phyloP scores from a whole-genome alignment of 495 filamentous ascomycete genomes.

The Bathelium albidoporum region DNA sequence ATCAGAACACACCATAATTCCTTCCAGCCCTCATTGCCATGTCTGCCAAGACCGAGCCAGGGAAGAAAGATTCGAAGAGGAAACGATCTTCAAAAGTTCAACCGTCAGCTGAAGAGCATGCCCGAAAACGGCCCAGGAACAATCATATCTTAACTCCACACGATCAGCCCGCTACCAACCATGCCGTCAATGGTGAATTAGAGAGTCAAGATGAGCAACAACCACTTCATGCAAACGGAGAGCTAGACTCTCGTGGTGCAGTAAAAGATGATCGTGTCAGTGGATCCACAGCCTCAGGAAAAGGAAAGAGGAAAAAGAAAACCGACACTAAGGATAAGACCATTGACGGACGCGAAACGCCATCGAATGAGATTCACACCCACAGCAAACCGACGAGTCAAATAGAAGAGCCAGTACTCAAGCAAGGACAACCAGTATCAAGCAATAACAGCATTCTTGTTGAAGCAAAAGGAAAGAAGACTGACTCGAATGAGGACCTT shows the following conservation, averaged over 20 bases:
- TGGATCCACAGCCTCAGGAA: not conserved
- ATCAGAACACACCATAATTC: not conserved
- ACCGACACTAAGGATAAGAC: not conserved
- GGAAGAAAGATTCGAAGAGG: conserved; percentile 12
- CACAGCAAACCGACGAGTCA: not conserved
- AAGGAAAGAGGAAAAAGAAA: conserved; percentile 4
- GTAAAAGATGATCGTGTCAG: not conserved
- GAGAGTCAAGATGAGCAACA: not conserved
- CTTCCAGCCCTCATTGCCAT: not conserved
- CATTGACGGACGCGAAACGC: not conserved
- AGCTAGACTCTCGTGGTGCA: not conserved
- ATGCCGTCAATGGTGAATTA: not conserved
- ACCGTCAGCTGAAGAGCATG: not conserved
- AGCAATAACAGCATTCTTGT: too few relatives aligned
- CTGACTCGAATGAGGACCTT: too few relatives aligned
- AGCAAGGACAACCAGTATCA: not conserved
- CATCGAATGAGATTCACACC: not conserved
- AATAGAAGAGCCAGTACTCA: not conserved
- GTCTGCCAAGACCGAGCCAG: not conserved
- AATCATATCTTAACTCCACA: not conserved
- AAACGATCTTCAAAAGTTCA: conserved; percentile 13
- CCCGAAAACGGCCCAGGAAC: not conserved
- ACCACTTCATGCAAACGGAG: not conserved
- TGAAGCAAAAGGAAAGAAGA: too few relatives aligned
- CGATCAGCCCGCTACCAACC: not conserved